phyloP scores from a whole-genome alignment of 176 grass and related monocot species.

The Lolium rigidum region DNA sequence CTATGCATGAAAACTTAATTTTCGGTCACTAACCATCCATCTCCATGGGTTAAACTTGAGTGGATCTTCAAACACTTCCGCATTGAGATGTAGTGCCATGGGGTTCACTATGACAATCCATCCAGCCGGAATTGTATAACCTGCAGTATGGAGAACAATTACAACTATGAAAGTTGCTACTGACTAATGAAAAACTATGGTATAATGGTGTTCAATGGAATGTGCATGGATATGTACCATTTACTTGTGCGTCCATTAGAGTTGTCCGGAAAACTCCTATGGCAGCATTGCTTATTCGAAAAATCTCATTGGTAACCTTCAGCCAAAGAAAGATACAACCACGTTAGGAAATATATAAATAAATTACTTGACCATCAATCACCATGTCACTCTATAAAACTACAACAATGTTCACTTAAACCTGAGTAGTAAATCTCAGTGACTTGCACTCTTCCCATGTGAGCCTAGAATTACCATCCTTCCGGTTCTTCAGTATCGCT shows the following conservation, averaged over 20 bases:
- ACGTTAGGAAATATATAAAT: background rate
- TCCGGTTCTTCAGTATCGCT: background rate
- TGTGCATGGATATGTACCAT: background rate
- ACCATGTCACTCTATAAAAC: background rate
- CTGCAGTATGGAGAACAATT: background rate
- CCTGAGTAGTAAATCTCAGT: conserved; percentile 25
- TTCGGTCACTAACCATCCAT: background rate
- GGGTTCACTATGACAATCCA: conserved; percentile 27
- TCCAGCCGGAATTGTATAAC: conserved; percentile 9
- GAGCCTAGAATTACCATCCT: background rate
- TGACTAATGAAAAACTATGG: background rate
- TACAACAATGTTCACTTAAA: background rate
- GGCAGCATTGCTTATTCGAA: conserved; percentile 5
- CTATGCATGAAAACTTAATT: background rate
- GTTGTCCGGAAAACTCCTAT: conserved; percentile 23
- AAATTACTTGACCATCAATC: background rate
- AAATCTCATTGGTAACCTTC: conserved; percentile 41
- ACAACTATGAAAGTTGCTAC: background rate
- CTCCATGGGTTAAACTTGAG: conserved; percentile 18
- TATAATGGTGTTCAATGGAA: background rate
- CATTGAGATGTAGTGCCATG: conserved; percentile 10
- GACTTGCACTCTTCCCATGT: conserved; percentile 44
- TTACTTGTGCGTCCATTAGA: conserved; percentile 32
- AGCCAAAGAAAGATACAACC: background rate
- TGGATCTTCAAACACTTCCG: background rate